These are phyloP conservation scores for Aphanomyces invadans DNA, from an alignment of 352 stramenopile species.

Conservation along the genomic window DNA sequence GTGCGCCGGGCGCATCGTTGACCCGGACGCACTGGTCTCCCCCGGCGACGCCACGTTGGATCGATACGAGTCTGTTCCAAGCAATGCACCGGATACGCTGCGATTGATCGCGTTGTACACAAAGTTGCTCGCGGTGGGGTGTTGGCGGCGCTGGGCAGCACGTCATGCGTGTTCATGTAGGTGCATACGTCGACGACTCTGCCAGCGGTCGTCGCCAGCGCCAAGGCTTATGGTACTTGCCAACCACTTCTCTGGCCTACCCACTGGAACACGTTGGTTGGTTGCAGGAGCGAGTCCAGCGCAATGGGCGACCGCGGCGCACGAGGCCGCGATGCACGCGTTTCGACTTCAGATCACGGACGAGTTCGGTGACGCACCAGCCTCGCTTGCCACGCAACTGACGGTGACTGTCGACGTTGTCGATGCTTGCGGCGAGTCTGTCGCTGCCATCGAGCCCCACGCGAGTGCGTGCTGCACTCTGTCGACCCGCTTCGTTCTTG, in stretches of 20 bases:
- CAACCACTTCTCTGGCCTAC: neutral
- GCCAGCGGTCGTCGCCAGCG: neutral
- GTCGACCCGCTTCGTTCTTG: neutral
- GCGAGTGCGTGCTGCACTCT: neutral
- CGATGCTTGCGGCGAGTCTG: neutral
- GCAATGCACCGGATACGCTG: constrained; percentile 27
- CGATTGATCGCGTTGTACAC: constrained; percentile 36
- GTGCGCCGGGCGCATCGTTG: constrained; percentile 39
- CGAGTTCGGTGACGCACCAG: neutral
- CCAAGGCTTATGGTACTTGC: neutral
- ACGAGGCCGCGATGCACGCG: neutral
- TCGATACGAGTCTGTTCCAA: constrained; percentile 23
- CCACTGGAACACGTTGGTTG: neutral
- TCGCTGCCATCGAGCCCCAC: neutral
- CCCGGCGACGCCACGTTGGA: constrained; percentile 19
- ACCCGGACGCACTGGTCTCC: constrained; percentile 55
- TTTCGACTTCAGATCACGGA: neutral
- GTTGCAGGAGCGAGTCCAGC: neutral
- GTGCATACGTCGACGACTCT: neutral
- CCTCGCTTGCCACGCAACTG: neutral
- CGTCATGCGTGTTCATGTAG: too few relatives aligned
- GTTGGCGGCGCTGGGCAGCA: too few relatives aligned
- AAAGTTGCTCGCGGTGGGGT: neutral
- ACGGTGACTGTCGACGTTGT: neutral
- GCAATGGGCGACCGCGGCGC: neutral